Evolutionary conservation across 202 grass and related monocot genomes (phyloP).

Genomic region (Bolboschoenoplectus hybrid): DNA sequence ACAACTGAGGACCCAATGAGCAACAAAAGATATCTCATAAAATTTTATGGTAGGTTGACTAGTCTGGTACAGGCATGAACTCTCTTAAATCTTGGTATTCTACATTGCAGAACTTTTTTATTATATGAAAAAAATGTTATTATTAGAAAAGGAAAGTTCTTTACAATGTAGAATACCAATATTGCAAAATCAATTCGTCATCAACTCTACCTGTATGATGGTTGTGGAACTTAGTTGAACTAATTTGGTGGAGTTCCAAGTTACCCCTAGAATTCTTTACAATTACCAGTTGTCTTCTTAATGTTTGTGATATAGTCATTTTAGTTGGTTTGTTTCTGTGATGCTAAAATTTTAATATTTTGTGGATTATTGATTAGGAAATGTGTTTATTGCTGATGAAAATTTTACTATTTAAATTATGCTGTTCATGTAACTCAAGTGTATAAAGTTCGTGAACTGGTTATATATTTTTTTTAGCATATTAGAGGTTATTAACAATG

Average conservation of each 20-base stretch:
- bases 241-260: not conserved
- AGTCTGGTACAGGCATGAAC: not conserved
- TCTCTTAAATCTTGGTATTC: not conserved
- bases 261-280: not conserved
- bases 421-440: no score
- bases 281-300: not conserved
- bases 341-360: not conserved
- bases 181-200: no score
- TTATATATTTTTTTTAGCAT: not conserved
- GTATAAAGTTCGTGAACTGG: no score
- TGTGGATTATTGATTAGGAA: not conserved
- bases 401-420: not conserved
- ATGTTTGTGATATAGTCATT: not conserved
- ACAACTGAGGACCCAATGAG: not conserved
- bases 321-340: conserved; percentile 1
- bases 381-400: not conserved
- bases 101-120: not conserved
- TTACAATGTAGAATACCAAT: no score
- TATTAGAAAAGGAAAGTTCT: no score
- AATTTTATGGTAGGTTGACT: not conserved
- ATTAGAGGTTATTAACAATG: not conserved
- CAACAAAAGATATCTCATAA: not conserved
- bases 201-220: no score
- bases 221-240: not conserved
- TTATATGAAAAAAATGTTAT: no score